These are phyloP conservation scores for Aspergillus aculeatus DNA, from an alignment of 2,329 filamentous ascomycete genomes.

Conservation along the genomic window DNA sequence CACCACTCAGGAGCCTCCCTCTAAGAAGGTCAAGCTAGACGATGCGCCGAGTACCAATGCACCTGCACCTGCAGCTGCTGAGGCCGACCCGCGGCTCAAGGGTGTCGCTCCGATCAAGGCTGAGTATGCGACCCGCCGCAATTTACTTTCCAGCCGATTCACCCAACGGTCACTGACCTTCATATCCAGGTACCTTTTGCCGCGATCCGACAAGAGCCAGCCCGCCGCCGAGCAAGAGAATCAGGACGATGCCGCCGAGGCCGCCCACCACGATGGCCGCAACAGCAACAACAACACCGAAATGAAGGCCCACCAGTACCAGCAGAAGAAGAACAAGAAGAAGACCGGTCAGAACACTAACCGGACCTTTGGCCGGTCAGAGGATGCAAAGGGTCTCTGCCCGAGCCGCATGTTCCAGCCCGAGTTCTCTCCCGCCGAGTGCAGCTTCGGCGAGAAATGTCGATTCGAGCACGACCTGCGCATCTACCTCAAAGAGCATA, in stretches of 20 bases:
- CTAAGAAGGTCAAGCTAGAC: conserved; percentile 62
- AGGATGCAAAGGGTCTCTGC: conserved; percentile 76
- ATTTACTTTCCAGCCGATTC: neutral
- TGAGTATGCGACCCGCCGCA: conserved; percentile 53
- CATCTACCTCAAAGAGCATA: conserved; percentile 78
- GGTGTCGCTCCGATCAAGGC: conserved; percentile 70
- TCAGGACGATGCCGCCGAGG: conserved; percentile 61
- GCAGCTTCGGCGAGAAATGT: conserved; percentile 77
- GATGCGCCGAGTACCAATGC: conserved; percentile 26
- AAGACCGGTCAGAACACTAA: conserved; percentile 77
- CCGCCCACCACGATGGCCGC: conserved; percentile 48
- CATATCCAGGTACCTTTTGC: conserved; percentile 34
- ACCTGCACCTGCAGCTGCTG: conserved; percentile 19
- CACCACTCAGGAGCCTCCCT: conserved; percentile 45
- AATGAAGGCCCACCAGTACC: conserved; percentile 27
- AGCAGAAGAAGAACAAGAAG: conserved; percentile 56
- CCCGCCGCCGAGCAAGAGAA: conserved; percentile 30
- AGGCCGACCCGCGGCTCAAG: conserved; percentile 42
- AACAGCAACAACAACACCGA: conserved; percentile 35
- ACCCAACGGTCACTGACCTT: conserved; percentile 2
- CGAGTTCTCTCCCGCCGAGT: conserved; percentile 77
- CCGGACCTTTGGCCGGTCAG: conserved; percentile 75
- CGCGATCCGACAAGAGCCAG: conserved; percentile 18
- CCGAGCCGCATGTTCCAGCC: conserved; percentile 66
- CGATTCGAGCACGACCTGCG: conserved; percentile 80